Conservation (phyloP, 306 rosid genomes). For the Lathyrus aphaca region DNA sequence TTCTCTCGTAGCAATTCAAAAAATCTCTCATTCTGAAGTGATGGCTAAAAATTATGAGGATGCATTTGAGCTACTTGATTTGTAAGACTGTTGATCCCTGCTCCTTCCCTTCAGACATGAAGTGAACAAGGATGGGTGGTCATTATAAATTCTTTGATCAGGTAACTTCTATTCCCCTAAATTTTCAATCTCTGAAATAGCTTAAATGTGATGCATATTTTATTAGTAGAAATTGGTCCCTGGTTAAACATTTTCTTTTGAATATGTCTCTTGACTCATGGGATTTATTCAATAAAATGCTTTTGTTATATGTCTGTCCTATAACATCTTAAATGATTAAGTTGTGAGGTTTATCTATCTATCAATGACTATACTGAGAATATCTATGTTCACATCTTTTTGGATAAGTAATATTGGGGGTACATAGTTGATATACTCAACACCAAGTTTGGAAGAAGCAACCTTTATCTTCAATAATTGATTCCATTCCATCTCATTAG, state of each 20-base stretch:
- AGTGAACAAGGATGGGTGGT: not conserved
- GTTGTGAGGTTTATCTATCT: not conserved
- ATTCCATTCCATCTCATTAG: too few species aligned
- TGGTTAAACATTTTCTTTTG: not conserved
- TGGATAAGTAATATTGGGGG: not conserved
- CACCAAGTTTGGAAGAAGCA: not conserved
- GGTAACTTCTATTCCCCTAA: not conserved
- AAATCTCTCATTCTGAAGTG: not conserved
- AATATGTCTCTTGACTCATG: not conserved
- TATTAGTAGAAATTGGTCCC: not conserved
- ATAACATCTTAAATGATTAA: not conserved
- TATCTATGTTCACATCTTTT: not conserved
- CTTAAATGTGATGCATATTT: not conserved
- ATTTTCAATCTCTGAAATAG: not conserved
- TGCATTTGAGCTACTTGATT: not conserved
- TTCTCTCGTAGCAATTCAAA: not conserved
- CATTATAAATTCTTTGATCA: not conserved
- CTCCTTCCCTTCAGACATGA: not conserved
- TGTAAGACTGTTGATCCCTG: not conserved
- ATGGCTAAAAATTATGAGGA: not conserved
- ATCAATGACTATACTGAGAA: too few species aligned
- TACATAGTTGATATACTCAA: not conserved
- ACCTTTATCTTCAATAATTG: not conserved
- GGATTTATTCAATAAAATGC: not conserved
- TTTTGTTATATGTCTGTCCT: not conserved